Evolutionary conservation across 164 flowering plant genomes (phyloP), one percentile per base, ranked within the genome.

Genomic region (Magnolia sinica): DNA sequence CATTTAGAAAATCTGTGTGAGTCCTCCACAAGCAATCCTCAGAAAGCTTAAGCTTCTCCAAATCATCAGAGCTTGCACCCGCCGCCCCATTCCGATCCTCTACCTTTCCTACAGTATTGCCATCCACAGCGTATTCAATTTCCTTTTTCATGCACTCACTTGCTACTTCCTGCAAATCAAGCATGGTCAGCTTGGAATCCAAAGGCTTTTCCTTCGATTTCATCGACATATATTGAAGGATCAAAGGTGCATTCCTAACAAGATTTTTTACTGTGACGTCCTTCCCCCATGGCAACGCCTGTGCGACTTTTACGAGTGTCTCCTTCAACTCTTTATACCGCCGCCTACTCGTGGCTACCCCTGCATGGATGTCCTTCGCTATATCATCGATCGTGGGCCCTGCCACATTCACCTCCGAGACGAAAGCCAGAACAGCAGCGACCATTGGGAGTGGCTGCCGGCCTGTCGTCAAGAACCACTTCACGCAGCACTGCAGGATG

Each of bases 401-500:
- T 4, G 90, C 79, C n/a, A 76, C 77, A 83, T 95, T 92, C 80
- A 93, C 64, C 73, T 89, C 80, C 0, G 87, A 89, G 37, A 95
- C 90, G 72, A 95, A 84, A 4, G 84, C 85, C 86, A 91, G 71
- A 45, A 91, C 88, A 0, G 94, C 91, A 2, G 79, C 92, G 75
- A 90, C 87, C 73, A 90, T 67, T 1, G 91, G 93, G 76, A 84
- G 76, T 0, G 98, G 98, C 74, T 87, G 87, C 73, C 98, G 77
- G 72, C 98, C 97, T 0, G 98, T 91, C 0, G 91, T 90, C 83
- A 92, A 79, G 77, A 82, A 95, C 98, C 98, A 92, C 81, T 92
- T 90, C 64, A 90, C 76, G 8, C 87, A 80, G 76, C 97, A 95
- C 63, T 90, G 91, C 76, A 95, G 27, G 51, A 93, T 76, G 74